These are phyloP conservation scores for Remersonia thermophila DNA, from an alignment of 2,329 filamentous ascomycete genomes.

Conservation along the genomic window DNA sequence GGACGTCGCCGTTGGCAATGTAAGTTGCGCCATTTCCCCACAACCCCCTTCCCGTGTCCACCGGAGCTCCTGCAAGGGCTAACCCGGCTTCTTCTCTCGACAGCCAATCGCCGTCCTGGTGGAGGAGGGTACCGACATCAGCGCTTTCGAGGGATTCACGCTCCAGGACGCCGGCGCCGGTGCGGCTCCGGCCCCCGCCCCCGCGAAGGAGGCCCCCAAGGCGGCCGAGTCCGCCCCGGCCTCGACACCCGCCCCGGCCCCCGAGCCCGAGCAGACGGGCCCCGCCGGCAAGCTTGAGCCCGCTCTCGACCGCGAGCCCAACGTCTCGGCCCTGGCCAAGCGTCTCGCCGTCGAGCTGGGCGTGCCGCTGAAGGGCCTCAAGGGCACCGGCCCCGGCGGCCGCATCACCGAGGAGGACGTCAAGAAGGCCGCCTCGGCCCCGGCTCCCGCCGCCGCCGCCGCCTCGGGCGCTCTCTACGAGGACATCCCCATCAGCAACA, in stretches of 20 bases:
- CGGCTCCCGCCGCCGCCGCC: slow-evolving; percentile 36
- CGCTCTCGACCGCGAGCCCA: slow-evolving; percentile 69
- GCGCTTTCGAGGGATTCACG: slow-evolving; percentile 80
- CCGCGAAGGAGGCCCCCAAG: slow-evolving; percentile 53
- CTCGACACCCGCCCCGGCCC: slow-evolving; percentile 42
- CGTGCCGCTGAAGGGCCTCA: slow-evolving; percentile 62
- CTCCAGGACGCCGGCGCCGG: slow-evolving; percentile 85
- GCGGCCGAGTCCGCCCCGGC: slow-evolving; percentile 48
- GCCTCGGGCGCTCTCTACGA: slow-evolving; percentile 56
- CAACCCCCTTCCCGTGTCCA: neutral
- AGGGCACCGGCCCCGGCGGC: slow-evolving; percentile 77
- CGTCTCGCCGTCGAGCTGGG: slow-evolving; percentile 77
- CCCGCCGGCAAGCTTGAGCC: slow-evolving; percentile 70
- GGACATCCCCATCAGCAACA: slow-evolving; percentile 73
- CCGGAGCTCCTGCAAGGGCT: slow-evolving; percentile 2
- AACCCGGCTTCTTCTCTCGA: slow-evolving; percentile 3
- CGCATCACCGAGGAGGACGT: slow-evolving; percentile 87
- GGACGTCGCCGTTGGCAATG: slow-evolving; percentile 86
- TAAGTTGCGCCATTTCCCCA: slow-evolving; percentile 37
- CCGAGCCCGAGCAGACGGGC: slow-evolving; percentile 56
- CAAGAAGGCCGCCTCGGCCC: slow-evolving; percentile 62
- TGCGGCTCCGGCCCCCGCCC: slow-evolving; percentile 46
- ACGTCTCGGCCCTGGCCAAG: slow-evolving; percentile 61
- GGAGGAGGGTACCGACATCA: slow-evolving; percentile 78
- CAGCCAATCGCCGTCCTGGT: slow-evolving; percentile 94